A percentile compares a stretch with the other conserved stretches of the same genome.
These are phyloP conservation scores for Periconia sp. DNA, from an alignment of 2,329 filamentous ascomycete species.

Conservation along the genomic window DNA sequence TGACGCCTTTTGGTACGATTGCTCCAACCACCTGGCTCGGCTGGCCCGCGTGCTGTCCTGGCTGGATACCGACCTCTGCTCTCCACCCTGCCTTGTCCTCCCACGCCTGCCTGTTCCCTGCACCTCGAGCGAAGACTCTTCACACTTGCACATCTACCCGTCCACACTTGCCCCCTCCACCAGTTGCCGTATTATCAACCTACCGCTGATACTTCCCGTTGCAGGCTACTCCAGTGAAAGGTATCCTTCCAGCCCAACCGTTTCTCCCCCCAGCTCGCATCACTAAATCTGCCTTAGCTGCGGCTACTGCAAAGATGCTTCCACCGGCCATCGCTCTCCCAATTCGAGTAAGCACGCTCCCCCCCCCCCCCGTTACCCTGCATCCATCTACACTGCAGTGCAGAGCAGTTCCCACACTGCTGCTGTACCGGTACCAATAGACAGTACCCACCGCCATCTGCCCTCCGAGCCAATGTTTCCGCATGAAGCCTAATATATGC, in stretches of 20 bases:
- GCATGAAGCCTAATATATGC: slow-evolving; percentile 5
- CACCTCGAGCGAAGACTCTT: neutral
- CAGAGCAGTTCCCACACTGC: no score
- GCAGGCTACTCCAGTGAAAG: slow-evolving; percentile 51
- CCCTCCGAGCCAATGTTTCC: slow-evolving; percentile 10
- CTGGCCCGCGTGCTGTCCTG: slow-evolving; percentile 40
- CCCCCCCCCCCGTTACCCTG: neutral
- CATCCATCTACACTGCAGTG: no score
- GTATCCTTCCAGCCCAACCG: neutral
- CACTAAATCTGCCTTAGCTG: slow-evolving; percentile 30
- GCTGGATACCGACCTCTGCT: slow-evolving; percentile 29
- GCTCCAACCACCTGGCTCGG: slow-evolving; percentile 41
- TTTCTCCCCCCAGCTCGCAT: neutral
- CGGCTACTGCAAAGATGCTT: slow-evolving; percentile 53
- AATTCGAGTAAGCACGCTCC: slow-evolving; percentile 49
- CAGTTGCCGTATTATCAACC: slow-evolving; percentile 12
- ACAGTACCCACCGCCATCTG: neutral
- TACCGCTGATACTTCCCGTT: slow-evolving; percentile 22
- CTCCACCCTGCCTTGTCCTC: neutral
- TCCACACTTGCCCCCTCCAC: slow-evolving; percentile 10
- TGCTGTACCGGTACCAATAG: neutral
- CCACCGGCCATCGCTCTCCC: slow-evolving; percentile 50
- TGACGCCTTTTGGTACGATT: slow-evolving; percentile 45
- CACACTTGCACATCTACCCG: neutral
- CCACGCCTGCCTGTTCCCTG: neutral